Evolutionary conservation across 1,139 yeast species (phyloP).

Genomic region (Yamadazyma jaroonii): DNA sequence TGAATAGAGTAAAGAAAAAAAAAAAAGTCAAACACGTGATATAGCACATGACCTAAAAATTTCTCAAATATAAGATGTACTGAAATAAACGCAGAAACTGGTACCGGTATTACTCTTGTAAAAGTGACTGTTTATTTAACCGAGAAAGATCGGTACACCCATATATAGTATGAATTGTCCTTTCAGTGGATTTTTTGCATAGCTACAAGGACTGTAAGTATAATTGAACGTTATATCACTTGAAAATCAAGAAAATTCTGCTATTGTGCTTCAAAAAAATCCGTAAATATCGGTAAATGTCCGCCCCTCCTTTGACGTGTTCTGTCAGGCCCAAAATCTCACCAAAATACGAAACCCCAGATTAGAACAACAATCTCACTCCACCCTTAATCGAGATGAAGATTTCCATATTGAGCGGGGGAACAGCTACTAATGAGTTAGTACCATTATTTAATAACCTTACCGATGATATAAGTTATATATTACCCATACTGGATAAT

Average conservation of each 20-base stretch:
- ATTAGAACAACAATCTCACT: neutral
- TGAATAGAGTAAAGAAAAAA: neutral
- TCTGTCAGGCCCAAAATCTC: too few relatives aligned
- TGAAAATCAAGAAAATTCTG: too few relatives aligned
- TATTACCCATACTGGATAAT: constrained; percentile 85
- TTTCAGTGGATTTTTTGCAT: too few relatives aligned
- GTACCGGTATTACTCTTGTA: constrained; percentile 14
- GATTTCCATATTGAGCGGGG: constrained; percentile 62
- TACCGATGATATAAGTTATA: constrained; percentile 50
- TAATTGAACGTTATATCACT: too few relatives aligned
- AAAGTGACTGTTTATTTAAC: constrained; percentile 12
- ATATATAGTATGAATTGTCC: neutral
- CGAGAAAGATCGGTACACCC: constrained; percentile 4
- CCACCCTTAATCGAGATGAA: constrained; percentile 7
- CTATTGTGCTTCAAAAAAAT: too few relatives aligned
- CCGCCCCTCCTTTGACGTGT: too few relatives aligned
- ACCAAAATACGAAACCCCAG: too few relatives aligned
- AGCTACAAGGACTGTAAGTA: too few relatives aligned
- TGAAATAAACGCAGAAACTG: constrained; percentile 11
- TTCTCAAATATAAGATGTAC: neutral
- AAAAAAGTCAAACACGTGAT: neutral
- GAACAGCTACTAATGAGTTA: constrained; percentile 71
- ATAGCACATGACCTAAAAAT: neutral
- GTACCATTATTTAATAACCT: constrained; percentile 46
- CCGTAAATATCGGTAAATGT: too few relatives aligned